A percentile compares a stretch with the other conserved stretches of the same genome.
These are phyloP conservation scores for Talaromyces sp. DNA, from an alignment of 2,329 filamentous ascomycete genomes.

Conservation along the genomic window DNA sequence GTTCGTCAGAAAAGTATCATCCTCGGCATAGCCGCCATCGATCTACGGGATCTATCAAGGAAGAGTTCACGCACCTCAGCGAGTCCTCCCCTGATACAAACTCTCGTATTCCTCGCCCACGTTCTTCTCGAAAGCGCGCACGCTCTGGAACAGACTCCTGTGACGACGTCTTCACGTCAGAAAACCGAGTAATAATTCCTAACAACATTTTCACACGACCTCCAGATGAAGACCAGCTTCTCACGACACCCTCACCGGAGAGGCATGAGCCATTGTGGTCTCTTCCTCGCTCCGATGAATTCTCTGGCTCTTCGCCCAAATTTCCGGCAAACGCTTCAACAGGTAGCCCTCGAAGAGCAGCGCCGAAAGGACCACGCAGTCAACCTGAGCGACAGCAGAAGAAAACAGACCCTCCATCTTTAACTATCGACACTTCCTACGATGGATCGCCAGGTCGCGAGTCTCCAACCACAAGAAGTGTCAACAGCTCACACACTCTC, in stretches of 20 bases:
- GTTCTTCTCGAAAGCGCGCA: slow-evolving; percentile 29
- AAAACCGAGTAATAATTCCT: slow-evolving; percentile 28
- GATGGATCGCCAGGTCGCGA: not conserved
- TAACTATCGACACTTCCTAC: slow-evolving; percentile 1
- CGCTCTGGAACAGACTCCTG: slow-evolving; percentile 22
- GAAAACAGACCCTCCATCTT: slow-evolving; percentile 23
- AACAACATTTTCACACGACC: slow-evolving; percentile 26
- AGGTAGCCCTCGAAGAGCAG: slow-evolving; percentile 34
- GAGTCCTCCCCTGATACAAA: slow-evolving; percentile 21
- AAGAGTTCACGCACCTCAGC: slow-evolving; percentile 13
- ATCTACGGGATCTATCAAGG: slow-evolving; percentile 19
- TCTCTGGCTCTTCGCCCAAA: slow-evolving; percentile 23
- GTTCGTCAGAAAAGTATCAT: not conserved
- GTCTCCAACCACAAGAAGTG: slow-evolving; percentile 21
- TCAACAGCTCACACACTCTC: slow-evolving; percentile 21
- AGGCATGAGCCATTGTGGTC: slow-evolving; percentile 30
- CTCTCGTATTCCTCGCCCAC: slow-evolving; percentile 25
- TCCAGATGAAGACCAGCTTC: slow-evolving; percentile 7
- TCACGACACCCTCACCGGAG: slow-evolving; percentile 35
- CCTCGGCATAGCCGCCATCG: slow-evolving; percentile 15
- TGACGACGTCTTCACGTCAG: slow-evolving; percentile 23
- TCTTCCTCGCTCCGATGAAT: slow-evolving; percentile 25
- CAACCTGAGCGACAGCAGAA: slow-evolving; percentile 29
- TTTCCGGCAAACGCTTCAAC: slow-evolving; percentile 28
- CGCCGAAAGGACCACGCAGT: slow-evolving; percentile 35